These are phyloP conservation scores for Aspergillus steynii DNA, from an alignment of 495 filamentous ascomycete species.

Conservation along the genomic window DNA sequence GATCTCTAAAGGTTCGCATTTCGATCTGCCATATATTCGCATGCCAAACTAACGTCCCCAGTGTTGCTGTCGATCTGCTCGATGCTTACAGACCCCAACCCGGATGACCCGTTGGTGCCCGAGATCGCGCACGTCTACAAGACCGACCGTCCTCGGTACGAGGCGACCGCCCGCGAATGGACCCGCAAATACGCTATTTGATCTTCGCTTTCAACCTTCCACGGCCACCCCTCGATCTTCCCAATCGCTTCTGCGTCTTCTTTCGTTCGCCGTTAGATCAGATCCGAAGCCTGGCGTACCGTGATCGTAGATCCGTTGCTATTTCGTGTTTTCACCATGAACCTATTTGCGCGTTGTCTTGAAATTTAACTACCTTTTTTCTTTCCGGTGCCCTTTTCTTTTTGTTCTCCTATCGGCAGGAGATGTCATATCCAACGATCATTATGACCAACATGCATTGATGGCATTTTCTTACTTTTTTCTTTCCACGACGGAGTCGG, in stretches of 20 bases:
- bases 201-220: slow-evolving; percentile 32
- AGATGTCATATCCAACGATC: slow-evolving; percentile 46
- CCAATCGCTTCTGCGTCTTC: slow-evolving; percentile 37
- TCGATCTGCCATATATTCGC: background rate
- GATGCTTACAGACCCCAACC: slow-evolving; percentile 99
- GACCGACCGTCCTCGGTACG: slow-evolving; percentile 93
- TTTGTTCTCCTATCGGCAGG: slow-evolving; percentile 30
- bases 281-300: slow-evolving; percentile 49
- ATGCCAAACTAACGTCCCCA: slow-evolving; percentile 34
- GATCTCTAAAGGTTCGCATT: slow-evolving; percentile 86
- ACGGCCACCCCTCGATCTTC: slow-evolving; percentile 30
- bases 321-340: slow-evolving; percentile 23
- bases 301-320: slow-evolving; percentile 46
- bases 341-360: slow-evolving; percentile 26
- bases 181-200: slow-evolving; percentile 95
- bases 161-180: slow-evolving; percentile 97
- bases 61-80: slow-evolving; percentile 99
- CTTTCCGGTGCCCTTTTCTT: slow-evolving; percentile 24
- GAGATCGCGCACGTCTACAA: slow-evolving; percentile 99
- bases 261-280: slow-evolving; percentile 41
- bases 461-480: slow-evolving; percentile 35
- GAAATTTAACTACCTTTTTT: slow-evolving; percentile 21
- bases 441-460: slow-evolving; percentile 50
- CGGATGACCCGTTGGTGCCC: slow-evolving; percentile 95
- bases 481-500: slow-evolving; percentile 29